Evolutionary conservation across 202 grass and related monocot species (phyloP).

Genomic region (Zizania palustris): DNA sequence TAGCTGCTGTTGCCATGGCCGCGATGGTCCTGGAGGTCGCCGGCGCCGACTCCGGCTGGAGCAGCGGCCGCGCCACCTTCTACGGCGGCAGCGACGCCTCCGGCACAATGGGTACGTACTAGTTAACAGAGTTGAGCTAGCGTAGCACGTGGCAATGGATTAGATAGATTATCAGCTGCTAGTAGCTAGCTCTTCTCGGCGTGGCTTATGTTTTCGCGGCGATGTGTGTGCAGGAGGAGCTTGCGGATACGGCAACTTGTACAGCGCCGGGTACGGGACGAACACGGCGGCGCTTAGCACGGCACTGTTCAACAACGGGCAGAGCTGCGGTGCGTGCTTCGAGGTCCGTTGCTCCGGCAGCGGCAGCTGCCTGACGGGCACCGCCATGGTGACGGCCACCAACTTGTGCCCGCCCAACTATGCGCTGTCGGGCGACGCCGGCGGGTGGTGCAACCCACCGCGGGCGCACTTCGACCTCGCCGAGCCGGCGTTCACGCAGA

Average conservation of each 20-base stretch:
- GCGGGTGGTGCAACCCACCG: conserved; percentile 90
- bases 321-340: conserved; percentile 81
- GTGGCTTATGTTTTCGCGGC: neutral
- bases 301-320: conserved; percentile 73
- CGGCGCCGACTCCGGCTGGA: conserved; percentile 33
- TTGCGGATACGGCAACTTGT: conserved; percentile 87
- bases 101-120: conserved; percentile 64
- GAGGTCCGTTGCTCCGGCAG: conserved; percentile 55
- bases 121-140: too few relatives aligned
- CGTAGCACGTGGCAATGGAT: too few relatives aligned
- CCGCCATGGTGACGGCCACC: conserved; percentile 67
- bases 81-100: conserved; percentile 69
- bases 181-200: too few relatives aligned
- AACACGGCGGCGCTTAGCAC: conserved; percentile 81
- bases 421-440: conserved; percentile 50
- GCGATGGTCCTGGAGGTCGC: conserved; percentile 11
- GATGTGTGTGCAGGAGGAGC: conserved; percentile 64
- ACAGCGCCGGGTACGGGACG: conserved; percentile 68
- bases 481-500: conserved; percentile 54
- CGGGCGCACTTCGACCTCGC: conserved; percentile 81
- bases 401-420: conserved; percentile 89
- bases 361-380: conserved; percentile 58
- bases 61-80: conserved; percentile 54
- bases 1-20: conserved; percentile 34
- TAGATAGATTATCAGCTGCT: too few relatives aligned